A percentile compares a stretch with the other conserved stretches of the same genome.
These are phyloP conservation scores for Colletotrichum spaethianum DNA, from an alignment of 2,329 filamentous ascomycete species.

Conservation along the genomic window DNA sequence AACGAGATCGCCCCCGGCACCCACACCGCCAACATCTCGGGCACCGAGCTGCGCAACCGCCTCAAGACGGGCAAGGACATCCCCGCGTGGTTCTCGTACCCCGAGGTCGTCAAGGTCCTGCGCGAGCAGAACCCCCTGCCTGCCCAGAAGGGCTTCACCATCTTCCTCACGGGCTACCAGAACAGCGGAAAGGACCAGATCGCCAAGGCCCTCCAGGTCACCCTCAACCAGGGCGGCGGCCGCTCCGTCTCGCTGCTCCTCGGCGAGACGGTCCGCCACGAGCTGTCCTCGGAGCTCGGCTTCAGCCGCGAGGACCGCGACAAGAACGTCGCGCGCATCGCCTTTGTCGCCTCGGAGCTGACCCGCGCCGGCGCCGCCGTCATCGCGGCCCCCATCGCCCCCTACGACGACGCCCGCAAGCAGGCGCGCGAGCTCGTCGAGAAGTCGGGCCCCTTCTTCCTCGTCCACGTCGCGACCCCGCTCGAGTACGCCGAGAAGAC, in stretches of 20 bases:
- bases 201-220: conserved; percentile 94
- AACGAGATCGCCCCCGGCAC: conserved; percentile 89
- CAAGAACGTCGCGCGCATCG: conserved; percentile 95
- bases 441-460: conserved; percentile 92
- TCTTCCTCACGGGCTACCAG: conserved; percentile 97
- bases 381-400: conserved; percentile 96
- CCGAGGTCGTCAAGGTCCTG: conserved; percentile 96
- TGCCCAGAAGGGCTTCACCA: conserved; percentile 93
- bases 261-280: conserved; percentile 93
- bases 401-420: conserved; percentile 84
- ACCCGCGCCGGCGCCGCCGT: conserved; percentile 94
- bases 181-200: conserved; percentile 98
- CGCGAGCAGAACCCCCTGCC: conserved; percentile 96
- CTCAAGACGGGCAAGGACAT: conserved; percentile 94
- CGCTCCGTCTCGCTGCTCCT: conserved; percentile 94
- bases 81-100: conserved; percentile 99
- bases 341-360: conserved; percentile 95
- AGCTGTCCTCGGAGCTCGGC: conserved; percentile 94
- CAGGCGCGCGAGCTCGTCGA: conserved; percentile 88
- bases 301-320: conserved; percentile 94
- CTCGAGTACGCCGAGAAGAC: conserved; percentile 96
- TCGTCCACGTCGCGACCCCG: conserved; percentile 93
- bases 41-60: conserved; percentile 91
- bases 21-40: conserved; percentile 90
- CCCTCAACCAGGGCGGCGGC: conserved; percentile 97